phyloP scores from a whole-genome alignment of 371 early-diverging fungal genomes.

The Syncephalastrum racemosum region DNA sequence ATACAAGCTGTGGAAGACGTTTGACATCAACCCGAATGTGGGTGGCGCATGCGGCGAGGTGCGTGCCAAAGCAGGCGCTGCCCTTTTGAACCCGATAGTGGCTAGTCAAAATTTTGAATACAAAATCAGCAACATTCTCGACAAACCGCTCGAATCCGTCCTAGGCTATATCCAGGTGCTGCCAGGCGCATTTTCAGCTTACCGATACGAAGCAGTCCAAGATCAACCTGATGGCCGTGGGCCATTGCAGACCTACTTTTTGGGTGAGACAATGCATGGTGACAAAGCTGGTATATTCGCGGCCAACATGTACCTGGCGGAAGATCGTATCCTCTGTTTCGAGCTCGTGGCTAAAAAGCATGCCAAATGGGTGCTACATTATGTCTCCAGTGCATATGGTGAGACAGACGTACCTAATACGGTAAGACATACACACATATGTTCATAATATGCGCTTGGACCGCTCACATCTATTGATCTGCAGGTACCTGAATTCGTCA shows the following conservation, averaged over 20 bases:
- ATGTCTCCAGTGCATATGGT: conserved; percentile 68
- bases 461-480: not conserved
- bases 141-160: conserved; percentile 94
- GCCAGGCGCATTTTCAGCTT: conserved; percentile 96
- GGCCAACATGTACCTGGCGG: conserved; percentile 82
- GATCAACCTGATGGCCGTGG: conserved; percentile 65
- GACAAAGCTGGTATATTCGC: conserved; percentile 65
- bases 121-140: conserved; percentile 95
- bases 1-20: conserved; percentile 90
- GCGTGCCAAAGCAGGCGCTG: conserved; percentile 72
- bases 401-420: conserved; percentile 83
- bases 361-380: conserved; percentile 70
- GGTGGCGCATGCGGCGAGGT: conserved; percentile 98
- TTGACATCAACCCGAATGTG: conserved; percentile 83
- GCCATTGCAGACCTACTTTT: conserved; percentile 88
- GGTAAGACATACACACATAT: conserved; percentile 7
- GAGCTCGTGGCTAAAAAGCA: conserved; percentile 77
- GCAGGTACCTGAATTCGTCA: conserved; percentile 74
- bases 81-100: conserved; percentile 83
- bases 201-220: conserved; percentile 85
- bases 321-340: conserved; percentile 88
- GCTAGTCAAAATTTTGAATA: conserved; percentile 97
- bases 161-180: conserved; percentile 95
- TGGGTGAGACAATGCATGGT: conserved; percentile 87
- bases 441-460: conserved; percentile 9